These are phyloP conservation scores for Crotalaria pallida DNA, from an alignment of 306 rosid species.

Conservation along the genomic window DNA sequence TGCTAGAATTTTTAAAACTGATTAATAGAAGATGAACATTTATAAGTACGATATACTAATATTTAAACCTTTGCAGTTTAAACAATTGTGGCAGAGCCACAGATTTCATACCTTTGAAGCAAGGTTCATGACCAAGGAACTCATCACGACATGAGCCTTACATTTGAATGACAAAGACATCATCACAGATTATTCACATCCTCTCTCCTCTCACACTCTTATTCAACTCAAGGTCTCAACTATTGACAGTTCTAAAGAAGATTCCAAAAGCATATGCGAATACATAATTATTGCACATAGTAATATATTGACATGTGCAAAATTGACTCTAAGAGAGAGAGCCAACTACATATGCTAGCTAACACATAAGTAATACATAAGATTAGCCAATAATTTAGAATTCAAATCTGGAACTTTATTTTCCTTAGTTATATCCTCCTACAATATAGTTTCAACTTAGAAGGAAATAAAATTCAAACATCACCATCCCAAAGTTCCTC, in stretches of 20 bases:
- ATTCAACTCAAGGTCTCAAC: background rate
- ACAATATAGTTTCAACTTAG: background rate
- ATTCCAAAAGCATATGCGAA: background rate
- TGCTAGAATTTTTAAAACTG: too few relatives aligned
- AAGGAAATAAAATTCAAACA: conserved; percentile 3
- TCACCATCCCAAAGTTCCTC: conserved; percentile 53
- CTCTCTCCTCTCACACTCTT: background rate
- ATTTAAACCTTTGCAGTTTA: background rate
- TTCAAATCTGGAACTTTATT: conserved; percentile 17
- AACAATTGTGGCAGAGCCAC: background rate
- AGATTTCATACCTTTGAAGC: background rate
- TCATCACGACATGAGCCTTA: background rate
- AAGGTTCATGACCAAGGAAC: background rate
- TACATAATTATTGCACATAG: background rate
- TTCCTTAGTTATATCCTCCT: background rate
- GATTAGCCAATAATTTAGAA: background rate
- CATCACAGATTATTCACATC: background rate
- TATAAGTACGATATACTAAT: too few relatives aligned
- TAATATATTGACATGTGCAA: too few relatives aligned
- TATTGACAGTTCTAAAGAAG: background rate
- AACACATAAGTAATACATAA: background rate
- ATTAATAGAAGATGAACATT: too few relatives aligned
- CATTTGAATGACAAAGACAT: background rate
- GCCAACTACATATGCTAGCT: background rate
- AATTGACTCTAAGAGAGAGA: too few relatives aligned